These are phyloP conservation scores for Sugiyamaella valdiviana DNA, from an alignment of 805 yeast genomes.

Conservation along the genomic window DNA sequence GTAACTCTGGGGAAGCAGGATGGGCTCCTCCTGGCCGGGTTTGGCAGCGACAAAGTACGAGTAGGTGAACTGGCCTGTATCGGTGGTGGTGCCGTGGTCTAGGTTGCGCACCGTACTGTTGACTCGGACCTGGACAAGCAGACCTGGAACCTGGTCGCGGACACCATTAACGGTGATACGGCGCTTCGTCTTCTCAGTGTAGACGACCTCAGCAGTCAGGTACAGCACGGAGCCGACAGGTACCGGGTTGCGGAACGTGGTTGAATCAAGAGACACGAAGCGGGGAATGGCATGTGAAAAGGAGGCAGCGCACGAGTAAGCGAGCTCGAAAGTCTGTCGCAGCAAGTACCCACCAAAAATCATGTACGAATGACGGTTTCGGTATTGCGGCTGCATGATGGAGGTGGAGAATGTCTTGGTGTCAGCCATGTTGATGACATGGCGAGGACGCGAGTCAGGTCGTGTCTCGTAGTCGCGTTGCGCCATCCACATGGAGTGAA, in stretches of 20 bases:
- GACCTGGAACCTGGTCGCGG: constrained; percentile 43
- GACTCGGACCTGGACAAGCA: constrained; percentile 83
- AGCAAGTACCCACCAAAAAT: constrained; percentile 91
- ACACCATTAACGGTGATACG: constrained; percentile 18
- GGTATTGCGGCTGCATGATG: constrained; percentile 94
- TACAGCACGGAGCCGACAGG: constrained; percentile 90
- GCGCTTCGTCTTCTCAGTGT: constrained; percentile 70
- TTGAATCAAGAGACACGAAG: constrained; percentile 82
- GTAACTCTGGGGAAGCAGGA: constrained; percentile 82
- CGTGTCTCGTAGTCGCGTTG: constrained; percentile 26
- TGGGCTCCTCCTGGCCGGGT: constrained; percentile 36
- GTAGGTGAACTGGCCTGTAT: constrained; percentile 82
- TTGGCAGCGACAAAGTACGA: constrained; percentile 61
- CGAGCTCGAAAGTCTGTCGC: constrained; percentile 89
- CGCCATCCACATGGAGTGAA: constrained; percentile 67
- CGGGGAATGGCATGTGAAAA: constrained; percentile 81
- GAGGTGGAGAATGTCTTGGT: constrained; percentile 67
- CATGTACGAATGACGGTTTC: constrained; percentile 91
- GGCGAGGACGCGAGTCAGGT: constrained; percentile 39
- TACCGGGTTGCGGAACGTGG: constrained; percentile 89
- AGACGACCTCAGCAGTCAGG: constrained; percentile 74
- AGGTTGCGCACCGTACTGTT: constrained; percentile 71
- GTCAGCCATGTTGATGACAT: constrained; percentile 61
- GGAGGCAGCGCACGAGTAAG: constrained; percentile 87
- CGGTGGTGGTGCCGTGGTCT: constrained; percentile 52